These are phyloP conservation scores for Globisporangium irregulare DNA, from an alignment of 352 stramenopile species.

Conservation along the genomic window DNA sequence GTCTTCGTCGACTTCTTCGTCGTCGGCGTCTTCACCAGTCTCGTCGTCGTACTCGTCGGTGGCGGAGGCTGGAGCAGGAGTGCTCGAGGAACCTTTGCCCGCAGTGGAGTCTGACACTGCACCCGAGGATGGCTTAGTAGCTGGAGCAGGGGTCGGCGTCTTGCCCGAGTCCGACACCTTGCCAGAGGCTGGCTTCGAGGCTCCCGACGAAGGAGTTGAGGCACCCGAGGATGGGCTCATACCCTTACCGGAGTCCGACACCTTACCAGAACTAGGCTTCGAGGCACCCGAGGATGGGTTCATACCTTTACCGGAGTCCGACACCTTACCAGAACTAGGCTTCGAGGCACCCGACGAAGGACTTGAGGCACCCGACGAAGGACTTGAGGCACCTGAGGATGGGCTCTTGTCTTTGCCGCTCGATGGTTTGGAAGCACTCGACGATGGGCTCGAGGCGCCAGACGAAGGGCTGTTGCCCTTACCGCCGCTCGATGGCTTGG, in stretches of 20 bases:
- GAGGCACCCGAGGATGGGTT: slow-evolving; percentile 5
- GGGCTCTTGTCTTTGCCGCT: slow-evolving; percentile 11
- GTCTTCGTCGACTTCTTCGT: slow-evolving; percentile 14
- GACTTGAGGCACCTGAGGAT: slow-evolving; percentile 1
- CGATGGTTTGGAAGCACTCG: slow-evolving; percentile 7
- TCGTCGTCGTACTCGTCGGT: slow-evolving; percentile 11
- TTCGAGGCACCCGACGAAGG: slow-evolving; percentile 6
- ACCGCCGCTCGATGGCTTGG: slow-evolving; percentile 14
- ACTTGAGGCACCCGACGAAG: slow-evolving; percentile 3
- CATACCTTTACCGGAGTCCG: slow-evolving; percentile 9
- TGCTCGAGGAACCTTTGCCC: slow-evolving; percentile 5
- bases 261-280: slow-evolving; percentile 4
- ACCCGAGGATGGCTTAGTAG: slow-evolving; percentile 7
- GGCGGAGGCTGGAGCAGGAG: neutral
- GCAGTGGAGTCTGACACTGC: slow-evolving; percentile 13
- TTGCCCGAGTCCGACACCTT: neutral
- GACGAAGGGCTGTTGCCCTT: slow-evolving; percentile 10
- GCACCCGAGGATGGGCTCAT: neutral
- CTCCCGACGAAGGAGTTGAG: neutral
- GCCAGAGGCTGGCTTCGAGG: neutral
- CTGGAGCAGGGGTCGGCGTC: neutral
- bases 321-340: neutral
- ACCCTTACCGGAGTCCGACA: slow-evolving; percentile 8
- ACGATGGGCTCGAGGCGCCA: neutral
- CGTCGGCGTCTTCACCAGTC: slow-evolving; percentile 9